Evolutionary conservation across 768 basidiomycete genomes (phyloP), one percentile per base, ranked within the genome.

Genomic region (Russula brevipes): DNA sequence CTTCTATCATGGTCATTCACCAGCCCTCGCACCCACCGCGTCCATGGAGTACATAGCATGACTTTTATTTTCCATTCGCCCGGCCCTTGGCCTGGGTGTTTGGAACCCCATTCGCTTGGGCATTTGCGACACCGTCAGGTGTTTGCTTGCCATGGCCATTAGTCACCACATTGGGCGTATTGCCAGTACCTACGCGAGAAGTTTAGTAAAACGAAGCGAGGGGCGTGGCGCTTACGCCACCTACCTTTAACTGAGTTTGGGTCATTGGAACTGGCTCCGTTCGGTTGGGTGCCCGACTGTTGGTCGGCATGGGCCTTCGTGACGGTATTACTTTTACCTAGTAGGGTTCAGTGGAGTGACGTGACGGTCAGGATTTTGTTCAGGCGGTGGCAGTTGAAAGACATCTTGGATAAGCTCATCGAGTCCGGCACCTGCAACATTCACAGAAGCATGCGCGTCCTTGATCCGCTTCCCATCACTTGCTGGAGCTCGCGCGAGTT

Each of bases 401-500:
- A 67, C 17, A 24, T 61, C 59, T 54, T 57, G 60, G 59, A 68
- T 55, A 4, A 68, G 52, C 8, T 17, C 24, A 6, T 68, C 67
- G 52, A 68, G 64, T 24, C 57, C 61, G 19, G 45, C 8, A 5
- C 44, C 55, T 24, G 44, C 44, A 31, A 54, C 46, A 8, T 41
- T 65, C 14, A 57, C n/a, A 4, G 55, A 51, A 31, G 55, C 50
- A 3, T 14, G 46, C 6, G 41, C 41, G n/a, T 56, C 41, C 30
- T 36, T 51, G n/a, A 12, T n/a, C 10, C 30, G 41, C 19, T 36
- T 57, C 24, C 61, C 61, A 14, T 41, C 63, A 11, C 17, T 1
- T 38, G 9, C 45, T 30, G 57, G 36, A 7, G 53, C 54, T 1
- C 63, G 41, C 14, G 54, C 63, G 24, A 66, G 73, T 64, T 88